Base-by-base conservation (phyloP, 176 grass and related monocot species). In the Melocanna baccifera region DNA sequence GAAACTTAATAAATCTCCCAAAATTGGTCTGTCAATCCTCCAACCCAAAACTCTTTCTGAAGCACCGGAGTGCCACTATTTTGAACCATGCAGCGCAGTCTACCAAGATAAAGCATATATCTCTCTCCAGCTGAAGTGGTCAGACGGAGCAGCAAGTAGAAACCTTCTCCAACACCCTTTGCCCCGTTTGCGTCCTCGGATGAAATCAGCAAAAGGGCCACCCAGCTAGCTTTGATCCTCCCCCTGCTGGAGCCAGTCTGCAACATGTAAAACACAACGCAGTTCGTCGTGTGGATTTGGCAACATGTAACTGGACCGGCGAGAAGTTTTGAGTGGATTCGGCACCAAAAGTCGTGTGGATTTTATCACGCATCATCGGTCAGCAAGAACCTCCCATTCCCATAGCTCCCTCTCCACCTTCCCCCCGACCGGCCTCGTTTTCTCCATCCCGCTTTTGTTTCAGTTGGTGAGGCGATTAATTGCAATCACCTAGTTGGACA, bases 381-480 rank as follows among this genome's bases (percentile, higher is more conserved):
- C 76, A 64, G 75, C 37, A 43, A 47, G 20, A 34, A 53, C 32
- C 80, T 62, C 66, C 36, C 43, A 13, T 46, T 46, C 43, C 43
- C 43, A 12, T 10, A 2, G 40, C 56, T 41, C 76, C 76, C 12
- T 20, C 5, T 18, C 29, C 73, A 12, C 26, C 34, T 16, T 58
- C 67, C 73, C 51, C 73, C 41, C n/a, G 20, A 13, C 43, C 19
- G 14, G 63, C 58, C 70, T 46, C 62, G 1, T 82, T 86, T 75
- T 61, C 53, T 85, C 76, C 28, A 0, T 40, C 1, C 37, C 59
- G 15, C 22, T 90, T 86, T 73, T 77, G 71, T 48, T 58, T 40
- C 47, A 73, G 88, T 90, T 90, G 88, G 88, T 90, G 88, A n/a
- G 73, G 69, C 82, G 87, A 81, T 89, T 85, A 69, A 82, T 43